Base-by-base conservation (phyloP, 2,329 filamentous ascomycete species). In the Penicillium sp. region DNA sequence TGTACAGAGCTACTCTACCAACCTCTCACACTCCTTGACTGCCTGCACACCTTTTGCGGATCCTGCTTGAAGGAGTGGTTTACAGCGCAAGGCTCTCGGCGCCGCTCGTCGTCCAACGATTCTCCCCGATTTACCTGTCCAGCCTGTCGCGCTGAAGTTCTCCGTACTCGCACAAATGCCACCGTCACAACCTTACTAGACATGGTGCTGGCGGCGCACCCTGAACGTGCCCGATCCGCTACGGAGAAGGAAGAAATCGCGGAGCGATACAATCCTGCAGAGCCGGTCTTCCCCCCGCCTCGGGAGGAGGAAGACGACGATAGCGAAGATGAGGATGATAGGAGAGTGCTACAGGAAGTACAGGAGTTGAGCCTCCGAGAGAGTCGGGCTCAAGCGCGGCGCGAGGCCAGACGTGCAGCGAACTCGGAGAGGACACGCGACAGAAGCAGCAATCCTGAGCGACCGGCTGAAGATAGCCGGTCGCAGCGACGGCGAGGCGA, bases 61-160 rank as follows among this genome's bases (percentile, higher is more conserved):
- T 90, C 91, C 41, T 99, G 95, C 73, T 77, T 98, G 60, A 96
- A 96, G 76, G 92, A 96, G 80, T 99, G 95, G 95, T 99, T 98
- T 74, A 81, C 83, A 63, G 95, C 88, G 76, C 92, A 96, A 75
- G 88, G 88, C 39, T 81, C 83, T 34, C 86, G 63, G 67, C 80
- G 55, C 71, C 82, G 66, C 49, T 52, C 49, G 71, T 83, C 69
- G 61, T 81, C 69, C 68, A 78, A 63, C 72, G 84, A 71, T 17
- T 64, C 74, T 6, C 78, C 83, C 55, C 84, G 83, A 48, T 96
- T 92, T 75, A 97, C 92, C 48, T 99, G 95, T 79, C 95, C 95
- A 42, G 90, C 92, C 78, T 99, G 95, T 78, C 91, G 95, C 65
- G 91, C 92, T 48, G 78, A 84, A 12, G 94, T 99, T 61, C 88